Evolutionary conservation across 2,329 filamentous ascomycete species (phyloP), one percentile per base, ranked within the genome.

Genomic region (Pseudogymnoascus sp.): DNA sequence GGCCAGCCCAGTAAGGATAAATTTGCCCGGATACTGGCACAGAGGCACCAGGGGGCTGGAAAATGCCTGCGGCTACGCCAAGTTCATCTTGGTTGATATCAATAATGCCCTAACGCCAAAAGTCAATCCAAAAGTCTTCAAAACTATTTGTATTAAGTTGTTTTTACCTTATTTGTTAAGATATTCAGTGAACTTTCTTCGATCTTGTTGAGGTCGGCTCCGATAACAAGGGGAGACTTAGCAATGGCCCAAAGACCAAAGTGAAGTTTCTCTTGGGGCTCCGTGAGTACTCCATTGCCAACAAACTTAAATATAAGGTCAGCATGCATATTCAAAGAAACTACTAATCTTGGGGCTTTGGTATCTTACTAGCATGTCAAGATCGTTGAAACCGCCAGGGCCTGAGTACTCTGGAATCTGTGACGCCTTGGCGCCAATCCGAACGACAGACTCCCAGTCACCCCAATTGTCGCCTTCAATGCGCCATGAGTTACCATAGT

Each of bases 1-100:
- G 71, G 58, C 62, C 77, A 68, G 60, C 76, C 77, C 67, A 80
- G 75, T 67, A 80, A 61, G 50, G 77, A 66, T 65, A 78, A 66
- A 63, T 73, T 72, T 50, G 74, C 67, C 77, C 77, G 71, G 7
- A 73, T 59, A 64, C 74, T 67, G 68, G 80, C 74, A 64, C 78
- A 70, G 24, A 70, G 64, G 63, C 72, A 67, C 63, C 70, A 64
- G 62, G 75, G 70, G 50, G 68, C 63, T 35, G 44, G 61, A 65
- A 65, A 24, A 40, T 71, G 26, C 76, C 71, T 62, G 77, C 75
- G 6, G 76, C 67, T 73, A 75, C 76, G 61, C 74, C 71, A 58
- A 71, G 66, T 58, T 76, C 59, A 47, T 62, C 64, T 61, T 66
- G 64, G 40, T 65, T 62, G 35, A 66, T 63, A 40, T 17, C n/a